Conservation (phyloP, 208 protist species). For the Trypanosoma caninum region DNA sequence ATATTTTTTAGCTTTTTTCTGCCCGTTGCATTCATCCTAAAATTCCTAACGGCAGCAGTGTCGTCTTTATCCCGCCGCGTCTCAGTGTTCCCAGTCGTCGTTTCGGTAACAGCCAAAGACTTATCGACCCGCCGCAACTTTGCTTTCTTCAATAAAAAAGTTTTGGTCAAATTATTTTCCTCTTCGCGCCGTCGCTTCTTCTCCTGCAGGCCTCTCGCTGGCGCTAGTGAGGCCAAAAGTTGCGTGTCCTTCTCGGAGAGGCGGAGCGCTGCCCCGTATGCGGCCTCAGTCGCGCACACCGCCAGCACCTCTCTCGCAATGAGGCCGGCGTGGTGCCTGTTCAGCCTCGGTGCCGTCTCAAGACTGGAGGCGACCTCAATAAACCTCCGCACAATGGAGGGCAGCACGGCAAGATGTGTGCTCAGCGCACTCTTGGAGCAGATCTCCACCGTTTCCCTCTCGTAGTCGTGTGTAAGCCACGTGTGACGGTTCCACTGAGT, state of each 20-base stretch:
- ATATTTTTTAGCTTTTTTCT: neutral
- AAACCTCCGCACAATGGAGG: constrained; percentile 56
- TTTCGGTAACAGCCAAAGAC: neutral
- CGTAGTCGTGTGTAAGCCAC: constrained; percentile 77
- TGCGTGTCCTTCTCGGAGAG: constrained; percentile 39
- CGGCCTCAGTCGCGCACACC: constrained; percentile 38
- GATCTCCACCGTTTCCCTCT: constrained; percentile 73
- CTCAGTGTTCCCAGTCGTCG: neutral
- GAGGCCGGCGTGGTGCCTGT: constrained; percentile 59
- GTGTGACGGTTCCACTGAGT: constrained; percentile 83
- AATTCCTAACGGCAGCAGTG: too few relatives aligned
- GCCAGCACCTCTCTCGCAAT: constrained; percentile 78
- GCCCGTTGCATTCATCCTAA: neutral
- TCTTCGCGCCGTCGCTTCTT: constrained; percentile 14
- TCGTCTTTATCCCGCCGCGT: too few relatives aligned
- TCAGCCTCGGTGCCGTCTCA: constrained; percentile 35
- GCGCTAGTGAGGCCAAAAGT: constrained; percentile 39
- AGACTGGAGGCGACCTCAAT: constrained; percentile 31
- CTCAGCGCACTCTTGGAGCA: constrained; percentile 73
- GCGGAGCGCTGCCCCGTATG: constrained; percentile 56
- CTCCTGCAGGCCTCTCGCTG: constrained; percentile 39
- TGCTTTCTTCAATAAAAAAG: neutral
- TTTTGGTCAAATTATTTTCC: too few relatives aligned
- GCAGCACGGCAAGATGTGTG: constrained; percentile 68
- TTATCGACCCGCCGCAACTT: neutral